Conservation (phyloP, 345 rosid genomes). For the Jatropha curcas region DNA sequence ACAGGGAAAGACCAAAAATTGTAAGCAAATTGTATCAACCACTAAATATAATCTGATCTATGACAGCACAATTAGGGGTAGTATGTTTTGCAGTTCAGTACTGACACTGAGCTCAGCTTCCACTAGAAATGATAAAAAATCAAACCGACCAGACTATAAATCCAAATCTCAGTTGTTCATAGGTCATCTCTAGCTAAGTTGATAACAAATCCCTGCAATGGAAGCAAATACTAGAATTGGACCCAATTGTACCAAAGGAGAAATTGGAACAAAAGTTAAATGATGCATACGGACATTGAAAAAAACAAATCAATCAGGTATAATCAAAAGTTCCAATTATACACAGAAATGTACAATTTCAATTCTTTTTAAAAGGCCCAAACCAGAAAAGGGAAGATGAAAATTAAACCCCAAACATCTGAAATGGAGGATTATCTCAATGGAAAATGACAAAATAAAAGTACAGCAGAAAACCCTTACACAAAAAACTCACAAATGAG, state of each 20-base stretch:
- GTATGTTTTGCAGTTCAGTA: not conserved
- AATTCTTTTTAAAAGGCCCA: no score
- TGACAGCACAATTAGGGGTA: not conserved
- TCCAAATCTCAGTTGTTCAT: conserved; percentile 5
- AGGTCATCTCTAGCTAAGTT: not conserved
- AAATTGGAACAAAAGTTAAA: no score
- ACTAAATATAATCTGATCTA: not conserved
- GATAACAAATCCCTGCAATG: not conserved
- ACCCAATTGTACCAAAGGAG: not conserved
- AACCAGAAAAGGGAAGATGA: not conserved
- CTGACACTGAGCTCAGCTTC: not conserved
- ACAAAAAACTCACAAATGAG: not conserved
- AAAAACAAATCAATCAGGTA: not conserved
- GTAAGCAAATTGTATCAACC: not conserved
- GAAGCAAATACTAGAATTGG: not conserved
- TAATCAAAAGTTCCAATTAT: not conserved
- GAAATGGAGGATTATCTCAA: not conserved
- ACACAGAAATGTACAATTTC: not conserved
- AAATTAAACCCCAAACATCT: conserved; percentile 3
- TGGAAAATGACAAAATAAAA: not conserved
- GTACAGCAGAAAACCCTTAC: not conserved
- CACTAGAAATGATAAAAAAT: not conserved
- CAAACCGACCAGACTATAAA: not conserved
- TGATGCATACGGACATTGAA: not conserved
- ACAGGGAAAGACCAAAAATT: not conserved